These are phyloP conservation scores for Fabrea salina DNA, from an alignment of 169 alveolate genomes.

Conservation along the genomic window DNA sequence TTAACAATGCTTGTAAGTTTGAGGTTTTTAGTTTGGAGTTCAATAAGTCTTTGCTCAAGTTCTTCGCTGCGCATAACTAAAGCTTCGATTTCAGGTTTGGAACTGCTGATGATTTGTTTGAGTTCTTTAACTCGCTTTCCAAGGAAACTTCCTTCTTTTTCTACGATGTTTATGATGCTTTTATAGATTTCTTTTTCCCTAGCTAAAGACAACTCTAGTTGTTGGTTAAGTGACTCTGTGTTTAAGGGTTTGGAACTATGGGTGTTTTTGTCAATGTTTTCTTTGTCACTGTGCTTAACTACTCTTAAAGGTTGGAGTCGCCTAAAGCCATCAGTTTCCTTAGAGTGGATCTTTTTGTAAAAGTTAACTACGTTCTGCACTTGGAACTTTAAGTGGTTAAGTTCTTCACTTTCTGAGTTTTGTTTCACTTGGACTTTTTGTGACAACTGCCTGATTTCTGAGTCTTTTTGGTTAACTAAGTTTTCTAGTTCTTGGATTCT, in stretches of 20 bases:
- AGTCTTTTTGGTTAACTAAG: not conserved
- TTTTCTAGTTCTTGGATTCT: not conserved
- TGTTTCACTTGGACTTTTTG: too few species aligned
- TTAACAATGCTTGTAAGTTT: not conserved
- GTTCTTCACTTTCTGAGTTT: too few species aligned
- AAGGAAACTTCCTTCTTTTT: not conserved
- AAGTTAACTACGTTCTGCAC: too few species aligned
- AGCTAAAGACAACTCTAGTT: not conserved
- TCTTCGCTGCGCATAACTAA: slow-evolving; percentile 31
- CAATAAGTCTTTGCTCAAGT: slow-evolving; percentile 15
- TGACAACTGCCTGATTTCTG: not conserved
- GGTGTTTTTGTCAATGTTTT: too few species aligned
- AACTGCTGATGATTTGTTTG: not conserved
- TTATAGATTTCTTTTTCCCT: not conserved
- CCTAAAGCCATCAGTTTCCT: too few species aligned
- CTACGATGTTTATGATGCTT: not conserved
- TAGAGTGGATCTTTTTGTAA: too few species aligned
- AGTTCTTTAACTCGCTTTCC: not conserved
- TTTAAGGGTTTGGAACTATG: too few species aligned
- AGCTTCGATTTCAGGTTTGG: slow-evolving; percentile 1
- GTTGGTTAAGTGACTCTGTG: not conserved
- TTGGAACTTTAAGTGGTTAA: too few species aligned
- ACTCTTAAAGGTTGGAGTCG: too few species aligned
- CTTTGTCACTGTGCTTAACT: too few species aligned
- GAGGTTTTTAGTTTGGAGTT: not conserved